These are phyloP conservation scores for Metschnikowia lachancei DNA, from an alignment of 805 yeast genomes.

Conservation along the genomic window DNA sequence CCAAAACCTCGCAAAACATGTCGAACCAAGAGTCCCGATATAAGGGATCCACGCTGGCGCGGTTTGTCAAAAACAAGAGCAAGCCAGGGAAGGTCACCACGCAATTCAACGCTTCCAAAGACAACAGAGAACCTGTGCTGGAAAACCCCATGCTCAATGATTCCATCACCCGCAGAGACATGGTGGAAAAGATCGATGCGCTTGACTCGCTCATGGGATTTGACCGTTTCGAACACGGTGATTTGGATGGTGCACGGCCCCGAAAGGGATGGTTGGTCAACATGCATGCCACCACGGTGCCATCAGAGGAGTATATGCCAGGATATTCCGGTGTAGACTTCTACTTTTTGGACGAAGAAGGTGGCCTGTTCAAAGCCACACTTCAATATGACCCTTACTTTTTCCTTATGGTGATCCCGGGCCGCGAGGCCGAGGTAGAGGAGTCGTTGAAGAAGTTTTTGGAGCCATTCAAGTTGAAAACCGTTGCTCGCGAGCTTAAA, in stretches of 20 bases:
- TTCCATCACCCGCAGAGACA: constrained; percentile 47
- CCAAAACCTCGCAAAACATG: neutral
- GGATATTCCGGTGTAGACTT: constrained; percentile 90
- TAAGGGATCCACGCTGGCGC: constrained; percentile 51
- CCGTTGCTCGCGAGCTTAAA: constrained; percentile 53
- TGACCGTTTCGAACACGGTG: constrained; percentile 69
- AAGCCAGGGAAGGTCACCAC: constrained; percentile 20
- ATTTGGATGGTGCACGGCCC: constrained; percentile 46
- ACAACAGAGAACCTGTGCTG: constrained; percentile 15
- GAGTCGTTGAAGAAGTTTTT: constrained; percentile 70
- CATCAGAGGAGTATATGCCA: constrained; percentile 53
- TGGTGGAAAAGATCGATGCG: constrained; percentile 58
- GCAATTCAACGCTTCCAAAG: constrained; percentile 14
- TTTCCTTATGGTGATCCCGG: constrained; percentile 60
- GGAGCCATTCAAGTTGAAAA: constrained; percentile 58
- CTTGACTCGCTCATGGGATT: constrained; percentile 88
- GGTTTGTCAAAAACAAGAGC: constrained; percentile 45
- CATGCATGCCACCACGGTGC: constrained; percentile 83
- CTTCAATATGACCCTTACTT: constrained; percentile 85
- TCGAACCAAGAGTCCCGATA: constrained; percentile 3
- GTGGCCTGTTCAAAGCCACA: constrained; percentile 90
- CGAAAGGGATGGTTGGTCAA: constrained; percentile 88
- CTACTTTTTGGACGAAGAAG: constrained; percentile 93
- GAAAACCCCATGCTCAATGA: constrained; percentile 38
- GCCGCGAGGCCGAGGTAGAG: constrained; percentile 73